Evolutionary conservation across 768 basidiomycete genomes (phyloP), one percentile per base, ranked within the genome.

Genomic region (Cystofilobasidium bisporidii): DNA sequence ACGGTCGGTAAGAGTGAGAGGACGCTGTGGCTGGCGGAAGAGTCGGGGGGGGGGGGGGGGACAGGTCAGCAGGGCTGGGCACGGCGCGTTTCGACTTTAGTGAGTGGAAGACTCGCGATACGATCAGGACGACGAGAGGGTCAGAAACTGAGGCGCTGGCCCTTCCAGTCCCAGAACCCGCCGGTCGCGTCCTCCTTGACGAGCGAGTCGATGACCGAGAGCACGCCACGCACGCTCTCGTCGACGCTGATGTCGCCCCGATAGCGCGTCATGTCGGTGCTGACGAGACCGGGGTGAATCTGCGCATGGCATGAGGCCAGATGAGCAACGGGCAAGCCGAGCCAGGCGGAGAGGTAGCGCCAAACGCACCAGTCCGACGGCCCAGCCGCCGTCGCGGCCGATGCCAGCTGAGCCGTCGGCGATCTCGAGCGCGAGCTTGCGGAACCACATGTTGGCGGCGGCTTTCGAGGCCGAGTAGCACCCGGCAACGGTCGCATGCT

Each of bases 351-450:
- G n/a, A n/a, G n/a, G n/a, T n/a, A 9, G 28, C 36, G 12, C 36
- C 6, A 36, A 36, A 58, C 57, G 38, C 38, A 58, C 43, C 40
- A 41, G 18, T 10, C 60, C 60, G 24, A 61, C 26, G n/a, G 22
- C 36, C 60, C 60, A 61, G 8, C 60, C 60, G 6, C 60, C 60
- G 33, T 61, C 38, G 36, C 60, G 36, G 5, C 40, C 40, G 28
- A 61, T 32, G 20, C 60, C 60, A 12, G 60, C 60, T 17, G 40
- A 18, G 22, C 60, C 60, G 40, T 11, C 24, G 36, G 33, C 15
- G 60, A 61, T 61, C n/a, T 61, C 60, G 28, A 43, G 12, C 20
- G 60, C 60, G 24, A 61, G 45, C 60, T 61, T 61, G 28, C 60
- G 60, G 36, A 61, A 24, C 40, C 40, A 61, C 40, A 45, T 45